Base-by-base conservation (phyloP, 1,139 yeast genomes). In the Pichia sp. region DNA sequence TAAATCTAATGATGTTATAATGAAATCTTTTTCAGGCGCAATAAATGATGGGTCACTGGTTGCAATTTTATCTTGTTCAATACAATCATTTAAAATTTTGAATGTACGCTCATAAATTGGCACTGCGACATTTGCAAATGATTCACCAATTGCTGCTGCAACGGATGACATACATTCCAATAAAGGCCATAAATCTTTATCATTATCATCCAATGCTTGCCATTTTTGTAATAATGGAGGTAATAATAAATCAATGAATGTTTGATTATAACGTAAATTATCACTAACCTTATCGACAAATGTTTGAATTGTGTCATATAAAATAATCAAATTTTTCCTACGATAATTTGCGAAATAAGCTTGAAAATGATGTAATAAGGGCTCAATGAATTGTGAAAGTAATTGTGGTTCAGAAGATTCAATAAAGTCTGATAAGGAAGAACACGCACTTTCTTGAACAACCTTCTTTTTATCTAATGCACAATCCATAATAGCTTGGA, bases 361-460 rank as follows among this genome's bases (percentile, higher is more conserved):
- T 53, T 82, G 78, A 67, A 91, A 83, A 63, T 81, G 91, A 50
- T 75, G 75, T 55, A 93, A 72, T 55, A 93, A 74, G 14, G 84
- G 84, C 54, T 76, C 84, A 55, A 87, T 74, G 53, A 85, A 75
- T 2, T 84, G 81, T 16, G 72, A 71, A 39, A 84, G 71, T 53
- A 79, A 64, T 38, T 75, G 79, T 2, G 80, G 64, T 54, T 88
- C 90, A 25, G 95, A 77, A 56, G 78, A 82, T 65, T 91, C 97
- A 47, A 91, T 81, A 56, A 90, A 85, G 49, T 84, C 83, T 0
- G 96, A 84, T 49, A 93, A 77, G 11, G 96, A 88, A 44, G 91
- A 81, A 62, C 96, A 88, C 1, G 96, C 97, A 49, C 96, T 86
- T 64, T 90, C 95, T 70, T 93, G 99, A 18, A 93, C 99, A 56